Evolutionary conservation across 2,329 filamentous ascomycete genomes (phyloP).

Genomic region (Epichloe sibirici): DNA sequence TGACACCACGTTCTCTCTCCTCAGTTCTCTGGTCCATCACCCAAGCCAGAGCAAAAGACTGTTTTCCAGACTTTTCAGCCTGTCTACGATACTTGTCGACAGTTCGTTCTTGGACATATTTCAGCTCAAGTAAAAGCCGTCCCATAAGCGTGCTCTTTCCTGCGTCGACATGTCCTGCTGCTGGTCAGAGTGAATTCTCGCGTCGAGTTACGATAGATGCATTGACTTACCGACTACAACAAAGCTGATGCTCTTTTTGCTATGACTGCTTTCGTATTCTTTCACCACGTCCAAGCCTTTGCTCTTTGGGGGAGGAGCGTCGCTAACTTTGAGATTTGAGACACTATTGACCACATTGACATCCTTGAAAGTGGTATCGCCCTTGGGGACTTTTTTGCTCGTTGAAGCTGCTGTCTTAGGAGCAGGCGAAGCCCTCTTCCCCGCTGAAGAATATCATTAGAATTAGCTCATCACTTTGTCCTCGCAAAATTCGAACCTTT

Average conservation of each 20-base stretch:
- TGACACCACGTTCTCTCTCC: slow-evolving; percentile 80
- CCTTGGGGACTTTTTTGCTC: slow-evolving; percentile 27
- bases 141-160: slow-evolving; percentile 98
- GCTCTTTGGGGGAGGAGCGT: slow-evolving; percentile 46
- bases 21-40: slow-evolving; percentile 87
- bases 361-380: slow-evolving; percentile 16
- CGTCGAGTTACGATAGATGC: not conserved
- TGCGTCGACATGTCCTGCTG: slow-evolving; percentile 80
- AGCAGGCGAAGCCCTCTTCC: slow-evolving; percentile 33
- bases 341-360: slow-evolving; percentile 18
- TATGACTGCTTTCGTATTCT: slow-evolving; percentile 63
- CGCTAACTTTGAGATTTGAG: slow-evolving; percentile 30
- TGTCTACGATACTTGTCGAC: slow-evolving; percentile 81
- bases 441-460: slow-evolving; percentile 40
- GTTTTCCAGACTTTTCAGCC: slow-evolving; percentile 83
- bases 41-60: slow-evolving; percentile 94
- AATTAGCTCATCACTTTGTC: slow-evolving; percentile 36
- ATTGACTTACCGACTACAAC: slow-evolving; percentile 68
- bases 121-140: slow-evolving; percentile 76
- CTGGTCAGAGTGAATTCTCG: not conserved
- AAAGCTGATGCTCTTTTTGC: slow-evolving; percentile 77
- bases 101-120: slow-evolving; percentile 76
- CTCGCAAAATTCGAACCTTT: slow-evolving; percentile 62
- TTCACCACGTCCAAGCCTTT: slow-evolving; percentile 78
- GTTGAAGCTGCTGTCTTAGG: slow-evolving; percentile 19